Conservation (phyloP, 345 rosid species). For the Cardamine chenopodiifolia region DNA sequence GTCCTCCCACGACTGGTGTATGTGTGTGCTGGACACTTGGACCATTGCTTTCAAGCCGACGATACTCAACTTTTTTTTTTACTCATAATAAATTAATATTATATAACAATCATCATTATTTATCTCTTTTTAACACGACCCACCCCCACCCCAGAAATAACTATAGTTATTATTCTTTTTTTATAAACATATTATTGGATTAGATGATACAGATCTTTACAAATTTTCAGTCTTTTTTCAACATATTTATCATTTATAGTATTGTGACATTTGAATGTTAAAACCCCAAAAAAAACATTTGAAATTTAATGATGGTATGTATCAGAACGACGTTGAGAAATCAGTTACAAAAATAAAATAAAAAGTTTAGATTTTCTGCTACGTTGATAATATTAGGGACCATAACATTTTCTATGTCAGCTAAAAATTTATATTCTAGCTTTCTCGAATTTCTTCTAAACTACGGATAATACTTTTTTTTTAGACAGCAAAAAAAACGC, state of each 20-base stretch:
- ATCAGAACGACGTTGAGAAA: not conserved
- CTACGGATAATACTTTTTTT: slow-evolving; percentile 15
- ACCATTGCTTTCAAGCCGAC: slow-evolving; percentile 19
- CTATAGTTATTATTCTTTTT: not conserved
- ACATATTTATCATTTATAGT: not conserved
- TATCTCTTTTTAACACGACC: not conserved
- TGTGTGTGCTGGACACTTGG: slow-evolving; percentile 38
- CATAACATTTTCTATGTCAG: slow-evolving; percentile 35
- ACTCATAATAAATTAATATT: not conserved
- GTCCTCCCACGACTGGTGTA: slow-evolving; percentile 17
- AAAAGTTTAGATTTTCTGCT: not conserved
- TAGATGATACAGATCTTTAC: not conserved
- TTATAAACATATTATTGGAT: not conserved
- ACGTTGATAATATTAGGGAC: not conserved
- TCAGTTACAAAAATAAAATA: not conserved
- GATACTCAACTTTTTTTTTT: not conserved
- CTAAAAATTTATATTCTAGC: slow-evolving; percentile 15
- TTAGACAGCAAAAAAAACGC: not conserved
- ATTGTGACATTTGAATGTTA: not conserved
- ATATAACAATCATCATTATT: not conserved
- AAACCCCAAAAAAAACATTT: not conserved
- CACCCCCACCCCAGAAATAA: not conserved
- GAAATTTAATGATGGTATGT: not conserved
- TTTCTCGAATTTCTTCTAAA: not conserved
- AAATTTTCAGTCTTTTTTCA: not conserved